Conservation (phyloP, 768 basidiomycete species). For the Amanita polypyramis region DNA sequence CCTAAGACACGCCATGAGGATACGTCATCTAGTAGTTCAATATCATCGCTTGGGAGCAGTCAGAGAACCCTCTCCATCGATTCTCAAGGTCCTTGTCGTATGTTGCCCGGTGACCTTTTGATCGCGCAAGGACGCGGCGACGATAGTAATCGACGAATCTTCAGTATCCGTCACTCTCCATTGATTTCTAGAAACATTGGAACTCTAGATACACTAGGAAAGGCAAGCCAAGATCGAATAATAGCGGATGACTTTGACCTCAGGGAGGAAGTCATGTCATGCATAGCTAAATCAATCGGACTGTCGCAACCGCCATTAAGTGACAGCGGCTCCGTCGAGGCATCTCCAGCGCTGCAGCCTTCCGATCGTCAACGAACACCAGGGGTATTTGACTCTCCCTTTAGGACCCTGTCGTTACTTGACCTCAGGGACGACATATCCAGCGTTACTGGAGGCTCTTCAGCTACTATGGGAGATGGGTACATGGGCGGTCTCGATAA, state of each 20-base stretch:
- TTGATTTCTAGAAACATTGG: slow-evolving; percentile 23
- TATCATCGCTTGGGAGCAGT: slow-evolving; percentile 12
- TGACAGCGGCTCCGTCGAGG: slow-evolving; percentile 52
- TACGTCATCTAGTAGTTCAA: neutral
- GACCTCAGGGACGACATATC: slow-evolving; percentile 64
- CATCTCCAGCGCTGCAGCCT: slow-evolving; percentile 53
- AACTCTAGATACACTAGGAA: slow-evolving; percentile 18
- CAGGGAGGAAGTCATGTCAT: slow-evolving; percentile 94
- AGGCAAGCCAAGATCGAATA: slow-evolving; percentile 14
- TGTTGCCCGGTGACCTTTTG: slow-evolving; percentile 68
- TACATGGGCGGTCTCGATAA: slow-evolving; percentile 86
- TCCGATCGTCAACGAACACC: slow-evolving; percentile 27
- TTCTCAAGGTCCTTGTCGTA: slow-evolving; percentile 33
- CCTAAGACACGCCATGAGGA: slow-evolving; percentile 11
- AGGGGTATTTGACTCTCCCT: slow-evolving; percentile 49
- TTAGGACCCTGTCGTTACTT: slow-evolving; percentile 63
- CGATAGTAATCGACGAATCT: slow-evolving; percentile 41
- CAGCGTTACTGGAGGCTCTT: slow-evolving; percentile 53
- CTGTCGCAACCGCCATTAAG: slow-evolving; percentile 79
- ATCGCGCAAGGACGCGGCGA: slow-evolving; percentile 40
- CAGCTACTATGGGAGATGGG: slow-evolving; percentile 35
- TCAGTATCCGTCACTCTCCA: slow-evolving; percentile 42
- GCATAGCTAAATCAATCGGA: slow-evolving; percentile 96
- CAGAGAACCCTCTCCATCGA: slow-evolving; percentile 10
- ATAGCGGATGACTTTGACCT: slow-evolving; percentile 78